Percentiles rank a stretch among this genome's conserved stretches.
Evolutionary conservation across 305 asterid species (phyloP).

Genomic region (Petunia hybrid): DNA sequence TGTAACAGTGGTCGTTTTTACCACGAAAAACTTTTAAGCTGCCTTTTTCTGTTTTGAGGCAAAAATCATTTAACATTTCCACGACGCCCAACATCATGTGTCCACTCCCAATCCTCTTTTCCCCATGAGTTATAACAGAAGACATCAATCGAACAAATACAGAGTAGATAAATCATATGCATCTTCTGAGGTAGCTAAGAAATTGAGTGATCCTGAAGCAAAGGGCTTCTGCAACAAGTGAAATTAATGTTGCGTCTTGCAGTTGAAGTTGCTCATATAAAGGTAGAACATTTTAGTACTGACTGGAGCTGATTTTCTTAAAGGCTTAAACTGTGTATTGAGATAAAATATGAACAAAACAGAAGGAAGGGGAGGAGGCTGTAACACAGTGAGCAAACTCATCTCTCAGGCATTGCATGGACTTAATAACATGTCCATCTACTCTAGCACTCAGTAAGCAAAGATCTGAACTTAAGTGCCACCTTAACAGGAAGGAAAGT

Average conservation of each 20-base stretch:
- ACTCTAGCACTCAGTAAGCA: neutral
- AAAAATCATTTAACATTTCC: neutral
- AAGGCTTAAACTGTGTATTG: neutral
- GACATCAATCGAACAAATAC: neutral
- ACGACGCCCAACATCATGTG: neutral
- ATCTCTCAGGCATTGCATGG: neutral
- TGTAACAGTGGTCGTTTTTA: too few species aligned
- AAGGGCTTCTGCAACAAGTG: neutral
- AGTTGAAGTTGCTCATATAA: neutral
- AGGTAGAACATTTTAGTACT: neutral
- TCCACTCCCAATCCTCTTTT: neutral
- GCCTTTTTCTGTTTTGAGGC: too few species aligned
- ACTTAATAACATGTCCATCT: neutral
- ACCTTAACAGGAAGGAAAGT: neutral
- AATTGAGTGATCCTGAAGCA: constrained; percentile 34
- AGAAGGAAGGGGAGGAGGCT: neutral
- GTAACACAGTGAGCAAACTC: neutral
- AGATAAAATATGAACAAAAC: neutral
- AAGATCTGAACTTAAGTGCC: neutral
- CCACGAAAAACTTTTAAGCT: too few species aligned
- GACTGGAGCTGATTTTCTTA: neutral
- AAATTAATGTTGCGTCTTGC: neutral
- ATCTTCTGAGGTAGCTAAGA: neutral
- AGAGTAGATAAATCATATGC: neutral
- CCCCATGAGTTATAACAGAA: neutral